A percentile compares a stretch with the other conserved stretches of the same genome.
Conservation (phyloP, 208 protist genomes). For the Zelonia costaricensis region DNA sequence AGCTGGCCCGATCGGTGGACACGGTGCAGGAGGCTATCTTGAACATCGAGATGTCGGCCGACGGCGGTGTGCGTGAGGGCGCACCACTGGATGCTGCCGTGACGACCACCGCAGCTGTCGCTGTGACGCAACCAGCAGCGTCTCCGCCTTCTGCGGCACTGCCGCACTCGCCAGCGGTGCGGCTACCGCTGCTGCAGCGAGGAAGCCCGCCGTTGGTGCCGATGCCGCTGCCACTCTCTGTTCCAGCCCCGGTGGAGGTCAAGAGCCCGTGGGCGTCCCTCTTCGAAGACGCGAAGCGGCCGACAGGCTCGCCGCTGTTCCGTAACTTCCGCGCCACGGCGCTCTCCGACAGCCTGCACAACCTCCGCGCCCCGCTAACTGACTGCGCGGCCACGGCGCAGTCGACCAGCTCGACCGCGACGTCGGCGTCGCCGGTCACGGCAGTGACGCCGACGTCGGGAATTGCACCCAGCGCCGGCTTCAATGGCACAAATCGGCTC, state of each 20-base stretch:
- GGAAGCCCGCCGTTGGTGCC: neutral
- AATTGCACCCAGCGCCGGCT: constrained; percentile 2
- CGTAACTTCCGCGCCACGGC: constrained; percentile 13
- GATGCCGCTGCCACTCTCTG: neutral
- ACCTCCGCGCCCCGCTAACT: neutral
- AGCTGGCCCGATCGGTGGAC: constrained; percentile 39
- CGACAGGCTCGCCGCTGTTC: constrained; percentile 29
- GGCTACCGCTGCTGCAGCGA: neutral
- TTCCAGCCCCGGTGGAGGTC: constrained; percentile 3
- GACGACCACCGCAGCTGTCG: neutral
- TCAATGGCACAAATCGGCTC: constrained; percentile 3
- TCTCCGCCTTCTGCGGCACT: neutral
- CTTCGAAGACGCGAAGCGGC: constrained; percentile 27
- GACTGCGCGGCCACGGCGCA: neutral
- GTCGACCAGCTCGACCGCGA: neutral
- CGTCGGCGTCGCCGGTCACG: neutral
- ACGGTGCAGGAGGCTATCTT: constrained; percentile 80
- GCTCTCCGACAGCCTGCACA: neutral
- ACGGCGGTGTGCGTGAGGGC: constrained; percentile 1
- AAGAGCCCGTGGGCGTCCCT: constrained; percentile 34
- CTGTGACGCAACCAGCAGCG: neutral
- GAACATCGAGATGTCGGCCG: constrained; percentile 58
- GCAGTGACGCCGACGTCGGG: constrained; percentile 5
- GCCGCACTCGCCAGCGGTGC: neutral
- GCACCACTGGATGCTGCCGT: neutral